Evolutionary conservation across 345 rosid species (phyloP), one percentile per base, ranked within the genome.

Genomic region (Gossypium rotundifolium): DNA sequence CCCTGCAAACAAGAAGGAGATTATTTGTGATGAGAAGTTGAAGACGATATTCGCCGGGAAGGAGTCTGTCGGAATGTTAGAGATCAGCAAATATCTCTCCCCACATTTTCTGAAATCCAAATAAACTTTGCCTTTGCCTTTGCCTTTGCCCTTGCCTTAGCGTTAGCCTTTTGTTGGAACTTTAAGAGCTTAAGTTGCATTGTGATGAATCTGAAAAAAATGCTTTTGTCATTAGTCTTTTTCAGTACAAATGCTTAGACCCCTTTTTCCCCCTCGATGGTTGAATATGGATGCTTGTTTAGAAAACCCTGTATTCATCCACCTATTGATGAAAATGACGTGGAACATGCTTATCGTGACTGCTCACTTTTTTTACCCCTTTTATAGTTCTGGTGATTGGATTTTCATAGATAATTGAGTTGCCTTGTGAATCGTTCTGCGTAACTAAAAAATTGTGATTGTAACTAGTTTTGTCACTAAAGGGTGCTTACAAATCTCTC

Each of bases 1-100:
- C 64, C 87, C 85, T 59, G 75, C 78, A 23, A 81, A 75, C 75
- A 81, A 75, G 81, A 79, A 48, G 78, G 85, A 81, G 64, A 58
- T 69, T 23, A 65, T 65, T 11, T 77, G 83, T 2, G 84, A 84
- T 51, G 82, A 77, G 33, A 77, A 75, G 71, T 44, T 84, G 80
- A 82, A 75, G 81, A 33, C 55, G 8, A 52, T 78, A n/a, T 76
- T 82, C 17, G 78, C 51, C 0, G 84, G 81, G n/a, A 76, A 76
- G 57, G 81, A 82, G 27, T 40, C 46, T 0, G 83, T 84, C 64
- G 81, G 85, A 25, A 61, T 82, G 27, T 59, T 76, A 8, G 85
- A 84, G 62, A 71, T 80, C 23, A 72, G 82, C 20, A 82, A 76
- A 72, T 52, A 76, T 76, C 76, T 82, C 14, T 54, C 79, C 76